These are phyloP conservation scores for Eutrema heterophyllum DNA, from an alignment of 345 rosid species.

Conservation along the genomic window DNA sequence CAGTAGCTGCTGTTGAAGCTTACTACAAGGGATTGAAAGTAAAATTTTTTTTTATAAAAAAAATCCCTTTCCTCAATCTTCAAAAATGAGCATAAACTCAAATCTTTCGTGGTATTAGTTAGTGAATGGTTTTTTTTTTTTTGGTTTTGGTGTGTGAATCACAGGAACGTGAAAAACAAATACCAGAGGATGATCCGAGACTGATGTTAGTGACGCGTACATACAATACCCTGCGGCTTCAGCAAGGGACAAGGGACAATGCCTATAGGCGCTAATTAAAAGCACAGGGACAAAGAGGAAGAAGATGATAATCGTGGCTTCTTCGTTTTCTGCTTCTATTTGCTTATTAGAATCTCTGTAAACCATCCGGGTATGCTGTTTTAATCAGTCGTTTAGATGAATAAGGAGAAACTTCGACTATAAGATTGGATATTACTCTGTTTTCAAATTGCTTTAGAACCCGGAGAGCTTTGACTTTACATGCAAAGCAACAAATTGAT, in stretches of 20 bases:
- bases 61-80: background rate
- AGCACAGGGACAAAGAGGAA: background rate
- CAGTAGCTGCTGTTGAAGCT: conserved; percentile 65
- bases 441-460: conserved; percentile 1
- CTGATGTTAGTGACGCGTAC: conserved; percentile 46
- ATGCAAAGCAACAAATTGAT: background rate
- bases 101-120: background rate
- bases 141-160: conserved; percentile 5
- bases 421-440: background rate
- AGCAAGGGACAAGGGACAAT: conserved; percentile 37
- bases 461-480: background rate
- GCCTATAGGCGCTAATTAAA: conserved; percentile 6
- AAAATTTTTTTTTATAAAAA: too few relatives aligned
- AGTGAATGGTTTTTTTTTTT: background rate
- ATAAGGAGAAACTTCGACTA: conserved; percentile 8
- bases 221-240: conserved; percentile 37
- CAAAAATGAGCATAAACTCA: background rate
- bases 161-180: conserved; percentile 73
- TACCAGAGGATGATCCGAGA: conserved; percentile 84
- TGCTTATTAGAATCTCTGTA: conserved; percentile 12
- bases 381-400: conserved; percentile 6
- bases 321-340: background rate
- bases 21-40: conserved; percentile 84
- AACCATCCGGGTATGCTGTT: background rate
- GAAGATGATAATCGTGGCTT: background rate